Percentiles rank a stretch among this genome's conserved stretches.
Conservation (phyloP, 139 green algal genomes). For the Dunaliella primolecta region DNA sequence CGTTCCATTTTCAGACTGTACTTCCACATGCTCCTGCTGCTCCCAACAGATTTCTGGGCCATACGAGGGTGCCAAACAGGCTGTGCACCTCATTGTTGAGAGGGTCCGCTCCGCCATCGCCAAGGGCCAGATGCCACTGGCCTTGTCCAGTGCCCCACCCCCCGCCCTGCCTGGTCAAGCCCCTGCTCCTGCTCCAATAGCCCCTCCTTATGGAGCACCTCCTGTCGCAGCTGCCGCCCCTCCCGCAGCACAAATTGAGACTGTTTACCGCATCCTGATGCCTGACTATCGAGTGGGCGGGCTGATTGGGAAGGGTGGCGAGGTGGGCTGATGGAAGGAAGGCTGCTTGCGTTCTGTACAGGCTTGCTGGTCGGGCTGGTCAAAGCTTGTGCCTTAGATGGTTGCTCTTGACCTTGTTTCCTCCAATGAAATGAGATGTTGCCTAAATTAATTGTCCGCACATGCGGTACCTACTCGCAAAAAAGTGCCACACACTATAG, state of each 20-base stretch:
- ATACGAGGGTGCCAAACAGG: slow-evolving; percentile 2
- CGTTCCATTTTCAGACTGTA: no score
- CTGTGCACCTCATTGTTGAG: background rate
- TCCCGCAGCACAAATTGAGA: background rate
- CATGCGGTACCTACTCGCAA: no score
- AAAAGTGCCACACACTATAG: no score
- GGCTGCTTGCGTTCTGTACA: background rate
- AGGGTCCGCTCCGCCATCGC: slow-evolving; percentile 3
- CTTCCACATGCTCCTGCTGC: no score
- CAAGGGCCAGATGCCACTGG: background rate
- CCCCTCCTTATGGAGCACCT: background rate
- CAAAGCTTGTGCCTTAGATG: slow-evolving; percentile 5
- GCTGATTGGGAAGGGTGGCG: slow-evolving; percentile 27
- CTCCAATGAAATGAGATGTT: no score
- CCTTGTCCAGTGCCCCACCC: background rate
- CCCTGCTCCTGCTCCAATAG: no score
- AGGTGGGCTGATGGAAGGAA: background rate
- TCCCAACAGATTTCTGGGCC: slow-evolving; percentile 20
- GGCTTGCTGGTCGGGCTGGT: background rate
- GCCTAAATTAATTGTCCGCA: no score
- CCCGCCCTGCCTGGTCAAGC: no score
- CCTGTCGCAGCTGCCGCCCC: background rate
- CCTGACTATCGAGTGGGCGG: slow-evolving; percentile 14
- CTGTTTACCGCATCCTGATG: slow-evolving; percentile 20
- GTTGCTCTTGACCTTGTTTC: no score